Evolutionary conservation across 2,329 filamentous ascomycete genomes (phyloP), one percentile per base, ranked within the genome.

Genomic region (Trichoderma atroviride): DNA sequence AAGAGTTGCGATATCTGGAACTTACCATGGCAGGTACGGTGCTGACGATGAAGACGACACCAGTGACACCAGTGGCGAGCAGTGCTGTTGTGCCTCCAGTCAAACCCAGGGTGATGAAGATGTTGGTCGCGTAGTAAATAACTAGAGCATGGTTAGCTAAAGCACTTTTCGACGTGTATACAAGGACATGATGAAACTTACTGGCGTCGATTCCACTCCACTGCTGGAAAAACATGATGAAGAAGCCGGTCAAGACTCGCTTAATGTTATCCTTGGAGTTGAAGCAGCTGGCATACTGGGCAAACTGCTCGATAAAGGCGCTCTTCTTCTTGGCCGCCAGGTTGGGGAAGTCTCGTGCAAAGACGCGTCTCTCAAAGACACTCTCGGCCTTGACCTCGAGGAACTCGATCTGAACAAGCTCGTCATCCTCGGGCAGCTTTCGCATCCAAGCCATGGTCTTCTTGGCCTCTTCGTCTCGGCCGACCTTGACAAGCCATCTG

Each of bases 351-450:
- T 89, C 83, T 71, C 91, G 89, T 0, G 87, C 86, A 11, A 90
- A 83, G 0, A 87, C 88, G 40, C 88, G 86, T 79, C 80, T 93
- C 58, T 95, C 92, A 73, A 95, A 95, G 22, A 91, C 78, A 0
- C 88, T 90, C 77, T 93, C 90, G 0, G 92, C 91, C 77, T 92
- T 92, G 80, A 95, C 94, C 77, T 95, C 92, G 14, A 93, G 86
- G 75, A 91, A 93, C 75, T 95, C 92, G 1, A 93, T 83, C 72
- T 91, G 86, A 37, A 94, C 86, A 0, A 92, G 84, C 68, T 92
- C 88, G 75, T 93, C 85, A 71, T 91, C 86, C n/a, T 81, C 76
- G 0, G 87, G 77, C 0, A 92, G 84, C 6, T 84, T 84, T 29
- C 92, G 88, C 3, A 95, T 86, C 64, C 77, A 83, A 0, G 91